These are phyloP conservation scores for Xylaria palmicola DNA, from an alignment of 495 filamentous ascomycete species.

Conservation along the genomic window DNA sequence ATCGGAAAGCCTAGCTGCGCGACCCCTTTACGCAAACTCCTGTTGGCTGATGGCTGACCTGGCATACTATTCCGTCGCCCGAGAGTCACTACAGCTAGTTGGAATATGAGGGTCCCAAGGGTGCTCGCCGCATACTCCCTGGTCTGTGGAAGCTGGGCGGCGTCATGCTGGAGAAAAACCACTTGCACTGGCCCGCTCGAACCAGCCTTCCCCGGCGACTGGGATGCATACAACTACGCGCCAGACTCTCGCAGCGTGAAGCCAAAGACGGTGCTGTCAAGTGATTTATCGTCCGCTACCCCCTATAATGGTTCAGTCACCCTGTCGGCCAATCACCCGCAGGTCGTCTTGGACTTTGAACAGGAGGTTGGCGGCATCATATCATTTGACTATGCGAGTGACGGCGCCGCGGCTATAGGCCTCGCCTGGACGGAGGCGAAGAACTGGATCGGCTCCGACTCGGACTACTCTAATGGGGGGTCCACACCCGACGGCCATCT, in stretches of 20 bases:
- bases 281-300: constrained; percentile 37
- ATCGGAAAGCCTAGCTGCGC: too few relatives aligned
- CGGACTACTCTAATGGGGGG: constrained; percentile 57
- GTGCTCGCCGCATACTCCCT: not conserved
- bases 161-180: constrained; percentile 57
- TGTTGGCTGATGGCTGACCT: not conserved
- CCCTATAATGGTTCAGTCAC: constrained; percentile 24
- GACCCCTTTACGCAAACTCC: not conserved
- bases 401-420: constrained; percentile 47
- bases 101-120: not conserved
- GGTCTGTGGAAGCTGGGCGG: not conserved
- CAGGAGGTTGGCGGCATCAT: constrained; percentile 60
- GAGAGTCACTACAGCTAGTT: not conserved
- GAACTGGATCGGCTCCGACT: constrained; percentile 61
- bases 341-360: constrained; percentile 56
- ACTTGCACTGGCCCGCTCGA: constrained; percentile 53
- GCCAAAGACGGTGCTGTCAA: constrained; percentile 26
- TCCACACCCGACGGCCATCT: constrained; percentile 53
- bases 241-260: constrained; percentile 53
- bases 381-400: constrained; percentile 48
- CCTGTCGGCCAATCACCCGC: constrained; percentile 26
- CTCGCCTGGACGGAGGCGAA: constrained; percentile 64
- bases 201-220: constrained; percentile 56
- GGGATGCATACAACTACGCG: constrained; percentile 62
- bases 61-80: not conserved